Evolutionary conservation across 1,139 yeast genomes (phyloP).

Genomic region (Wickerhamiella infanticola): DNA sequence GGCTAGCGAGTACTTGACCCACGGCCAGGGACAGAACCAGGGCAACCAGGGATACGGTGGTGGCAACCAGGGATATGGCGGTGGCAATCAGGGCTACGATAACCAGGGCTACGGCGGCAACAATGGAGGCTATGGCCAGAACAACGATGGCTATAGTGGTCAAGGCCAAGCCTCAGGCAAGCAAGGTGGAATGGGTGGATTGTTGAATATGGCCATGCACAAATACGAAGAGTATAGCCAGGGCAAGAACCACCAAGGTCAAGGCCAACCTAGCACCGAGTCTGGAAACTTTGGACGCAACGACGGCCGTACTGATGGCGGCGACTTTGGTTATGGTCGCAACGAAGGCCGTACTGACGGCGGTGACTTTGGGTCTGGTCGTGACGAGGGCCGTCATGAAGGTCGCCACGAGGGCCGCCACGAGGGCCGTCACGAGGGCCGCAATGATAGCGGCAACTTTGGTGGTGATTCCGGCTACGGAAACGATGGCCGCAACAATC

Average conservation of each 20-base stretch:
- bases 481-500: constrained; percentile 9
- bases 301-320: constrained; percentile 8
- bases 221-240: constrained; percentile 3
- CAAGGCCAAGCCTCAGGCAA: background rate
- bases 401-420: constrained; percentile 7
- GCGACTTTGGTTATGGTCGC: constrained; percentile 9
- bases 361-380: background rate
- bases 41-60: background rate
- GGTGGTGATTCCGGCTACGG: constrained; percentile 8
- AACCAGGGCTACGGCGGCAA: background rate
- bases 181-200: background rate
- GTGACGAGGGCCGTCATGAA: background rate
- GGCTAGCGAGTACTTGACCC: no score
- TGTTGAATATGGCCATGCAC: constrained; percentile 7
- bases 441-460: background rate
- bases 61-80: background rate
- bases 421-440: constrained; percentile 4
- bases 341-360: constrained; percentile 6
- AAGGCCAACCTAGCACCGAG: constrained; percentile 3
- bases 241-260: constrained; percentile 3
- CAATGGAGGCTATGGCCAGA: no score
- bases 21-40: background rate
- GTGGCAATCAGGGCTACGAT: background rate
- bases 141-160: no score
- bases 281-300: background rate